A percentile compares a stretch with the other conserved stretches of the same genome.
These are phyloP conservation scores for Endotrypanum monterogeii DNA, from an alignment of 208 protist genomes.

Conservation along the genomic window DNA sequence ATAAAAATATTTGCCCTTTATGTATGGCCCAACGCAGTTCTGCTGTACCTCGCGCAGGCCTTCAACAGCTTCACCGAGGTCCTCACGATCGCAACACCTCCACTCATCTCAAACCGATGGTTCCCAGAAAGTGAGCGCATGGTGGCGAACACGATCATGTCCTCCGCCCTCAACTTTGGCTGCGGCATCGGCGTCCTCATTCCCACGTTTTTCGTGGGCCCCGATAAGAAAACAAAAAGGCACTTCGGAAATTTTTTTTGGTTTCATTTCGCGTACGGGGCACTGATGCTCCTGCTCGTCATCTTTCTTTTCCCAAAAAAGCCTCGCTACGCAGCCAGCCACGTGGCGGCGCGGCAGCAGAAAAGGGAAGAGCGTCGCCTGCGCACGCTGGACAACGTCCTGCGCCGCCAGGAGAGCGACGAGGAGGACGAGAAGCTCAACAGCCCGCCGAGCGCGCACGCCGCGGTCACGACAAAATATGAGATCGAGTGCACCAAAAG, in stretches of 20 bases:
- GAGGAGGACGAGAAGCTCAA: conserved; percentile 10
- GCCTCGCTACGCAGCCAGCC: conserved; percentile 52
- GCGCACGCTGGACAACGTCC: conserved; percentile 20
- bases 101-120: conserved; percentile 79
- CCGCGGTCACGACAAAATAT: not conserved
- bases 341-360: conserved; percentile 52
- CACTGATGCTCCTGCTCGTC: conserved; percentile 34
- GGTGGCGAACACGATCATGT: conserved; percentile 72
- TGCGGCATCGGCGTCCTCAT: conserved; percentile 68
- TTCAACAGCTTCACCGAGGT: conserved; percentile 78
- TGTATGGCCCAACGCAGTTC: conserved; percentile 51
- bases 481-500: not conserved
- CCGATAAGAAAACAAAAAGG: conserved; percentile 36
- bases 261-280: conserved; percentile 65
- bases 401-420: conserved; percentile 15
- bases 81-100: conserved; percentile 76
- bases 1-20: conserved; percentile 75
- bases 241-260: conserved; percentile 78
- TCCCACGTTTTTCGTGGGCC: conserved; percentile 71
- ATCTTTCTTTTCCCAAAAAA: conserved; percentile 60
- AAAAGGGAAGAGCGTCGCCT: conserved; percentile 37
- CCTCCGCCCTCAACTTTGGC: conserved; percentile 67
- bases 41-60: conserved; percentile 65
- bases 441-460: not conserved
- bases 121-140: conserved; percentile 67